Base-by-base conservation (phyloP, 805 yeast genomes). In the Candida taoyuanica region DNA sequence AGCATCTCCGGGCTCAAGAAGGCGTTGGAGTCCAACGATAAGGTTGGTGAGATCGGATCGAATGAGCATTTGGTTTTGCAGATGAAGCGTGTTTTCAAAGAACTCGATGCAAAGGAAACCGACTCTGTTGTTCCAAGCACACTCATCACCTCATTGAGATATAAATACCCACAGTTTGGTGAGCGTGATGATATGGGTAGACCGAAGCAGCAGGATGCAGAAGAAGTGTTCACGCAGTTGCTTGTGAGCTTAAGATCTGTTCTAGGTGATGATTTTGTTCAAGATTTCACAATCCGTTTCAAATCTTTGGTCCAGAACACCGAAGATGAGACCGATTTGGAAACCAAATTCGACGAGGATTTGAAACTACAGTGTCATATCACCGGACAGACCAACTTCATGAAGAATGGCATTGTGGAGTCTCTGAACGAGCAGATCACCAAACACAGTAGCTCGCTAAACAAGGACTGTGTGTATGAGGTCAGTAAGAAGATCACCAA, bases 141-240 rank as follows among this genome's bases (percentile, higher is more conserved):
- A 29, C 74, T 91, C 42, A 65, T 93, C 44, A 68, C 77, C 26
- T 65, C 76, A 21, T 67, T 85, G 49, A 78, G 96, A 58, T 65
- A 69, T 33, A 64, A 68, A 14, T 84, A 76, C 56, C 97, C 98
- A 2, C 98, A 93, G 63, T 93, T 93, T 62, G 85, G 83, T 30
- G 97, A 91, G 58, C 75, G 78, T 43, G 82, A 77, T 44, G 67
- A 68, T 35, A 63, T 67, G 30, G 97, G 97, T 1, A 64, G 72
- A 40, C 84, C 74, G 57, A 88, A 86, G 62, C 98, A 93, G 65
- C 99, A 93, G 64, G 99, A 93, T 67, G 98, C 98, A 0, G 99
- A 93, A 65, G 99, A 93, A 60, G 84, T 91, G 14, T 88, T 78
- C 64, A 81, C 96, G 7, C 91, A 84, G 59, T 71, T 93, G 35